Conservation (phyloP, 345 rosid genomes). For the Syzygium jambos region DNA sequence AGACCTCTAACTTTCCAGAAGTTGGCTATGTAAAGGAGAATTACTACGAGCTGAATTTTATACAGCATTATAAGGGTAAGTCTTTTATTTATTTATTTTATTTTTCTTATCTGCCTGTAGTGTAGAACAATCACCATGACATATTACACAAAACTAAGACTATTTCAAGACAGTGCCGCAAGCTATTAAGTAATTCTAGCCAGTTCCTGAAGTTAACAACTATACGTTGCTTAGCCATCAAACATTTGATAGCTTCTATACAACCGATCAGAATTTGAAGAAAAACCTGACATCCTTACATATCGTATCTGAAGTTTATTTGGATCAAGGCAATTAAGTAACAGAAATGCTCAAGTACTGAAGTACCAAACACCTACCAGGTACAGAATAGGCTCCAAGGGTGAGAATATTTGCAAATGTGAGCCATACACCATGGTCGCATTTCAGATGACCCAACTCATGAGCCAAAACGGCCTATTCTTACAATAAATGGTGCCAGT, state of each 20-base stretch:
- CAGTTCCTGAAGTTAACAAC: not conserved
- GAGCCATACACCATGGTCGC: conserved; percentile 98
- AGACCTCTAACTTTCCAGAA: not conserved
- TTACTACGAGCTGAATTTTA: not conserved
- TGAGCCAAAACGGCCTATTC: conserved; percentile 91
- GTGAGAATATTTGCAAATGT: conserved; percentile 92
- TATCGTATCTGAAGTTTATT: not conserved
- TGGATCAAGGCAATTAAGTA: not conserved
- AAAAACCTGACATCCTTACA: not conserved
- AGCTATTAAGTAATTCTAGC: not conserved
- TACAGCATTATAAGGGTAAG: not conserved
- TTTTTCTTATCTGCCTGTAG: not conserved
- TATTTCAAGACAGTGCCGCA: not conserved
- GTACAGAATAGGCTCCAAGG: conserved; percentile 85
- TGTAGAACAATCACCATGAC: not conserved
- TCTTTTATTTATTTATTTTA: not conserved
- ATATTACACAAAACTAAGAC: not conserved
- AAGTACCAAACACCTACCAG: conserved; percentile 44
- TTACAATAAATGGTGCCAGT: conserved; percentile 6
- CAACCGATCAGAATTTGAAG: not conserved
- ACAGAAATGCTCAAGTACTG: not conserved
- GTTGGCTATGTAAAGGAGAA: not conserved
- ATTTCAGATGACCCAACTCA: conserved; percentile 93
- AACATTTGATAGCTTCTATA: not conserved
- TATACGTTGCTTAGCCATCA: not conserved